Evolutionary conservation across 1,284 basidiomycete species (phyloP).

Genomic region (Ganoderma lucidum): DNA sequence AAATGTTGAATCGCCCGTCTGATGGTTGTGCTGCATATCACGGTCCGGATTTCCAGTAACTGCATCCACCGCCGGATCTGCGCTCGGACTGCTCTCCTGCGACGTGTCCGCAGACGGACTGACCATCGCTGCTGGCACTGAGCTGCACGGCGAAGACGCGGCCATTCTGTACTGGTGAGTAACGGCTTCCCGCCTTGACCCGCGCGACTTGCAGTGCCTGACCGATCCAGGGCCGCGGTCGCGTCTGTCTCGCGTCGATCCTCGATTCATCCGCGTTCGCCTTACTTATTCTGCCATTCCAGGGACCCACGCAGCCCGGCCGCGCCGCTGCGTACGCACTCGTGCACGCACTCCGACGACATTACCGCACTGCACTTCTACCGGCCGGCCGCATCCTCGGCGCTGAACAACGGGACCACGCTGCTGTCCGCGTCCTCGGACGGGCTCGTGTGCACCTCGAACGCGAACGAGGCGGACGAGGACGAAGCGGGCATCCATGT

Average conservation of each 20-base stretch:
- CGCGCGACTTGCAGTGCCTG: background rate
- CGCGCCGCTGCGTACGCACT: slow-evolving; percentile 58
- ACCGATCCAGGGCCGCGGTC: background rate
- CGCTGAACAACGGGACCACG: slow-evolving; percentile 38
- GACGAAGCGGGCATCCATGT: slow-evolving; percentile 77
- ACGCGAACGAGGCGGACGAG: slow-evolving; percentile 74
- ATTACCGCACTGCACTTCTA: slow-evolving; percentile 71
- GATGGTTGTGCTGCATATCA: background rate
- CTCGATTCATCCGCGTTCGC: slow-evolving; percentile 3
- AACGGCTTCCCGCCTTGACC: background rate
- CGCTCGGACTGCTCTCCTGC: slow-evolving; percentile 63
- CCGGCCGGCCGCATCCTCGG: slow-evolving; percentile 33
- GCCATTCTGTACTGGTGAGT: slow-evolving; percentile 75
- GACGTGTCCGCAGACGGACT: slow-evolving; percentile 73
- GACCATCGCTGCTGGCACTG: slow-evolving; percentile 76
- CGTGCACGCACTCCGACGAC: slow-evolving; percentile 82
- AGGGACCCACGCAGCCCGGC: slow-evolving; percentile 68
- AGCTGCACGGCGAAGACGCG: slow-evolving; percentile 74
- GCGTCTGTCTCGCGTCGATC: slow-evolving; percentile 2
- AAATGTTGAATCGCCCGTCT: background rate
- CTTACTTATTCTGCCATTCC: slow-evolving; percentile 15
- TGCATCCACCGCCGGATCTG: slow-evolving; percentile 56
- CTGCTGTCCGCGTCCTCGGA: slow-evolving; percentile 78
- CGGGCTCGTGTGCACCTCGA: slow-evolving; percentile 72
- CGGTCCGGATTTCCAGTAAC: slow-evolving; percentile 35